Evolutionary conservation across 306 rosid genomes (phyloP), one percentile per base, ranked within the genome.

Genomic region (Argentina anserina): DNA sequence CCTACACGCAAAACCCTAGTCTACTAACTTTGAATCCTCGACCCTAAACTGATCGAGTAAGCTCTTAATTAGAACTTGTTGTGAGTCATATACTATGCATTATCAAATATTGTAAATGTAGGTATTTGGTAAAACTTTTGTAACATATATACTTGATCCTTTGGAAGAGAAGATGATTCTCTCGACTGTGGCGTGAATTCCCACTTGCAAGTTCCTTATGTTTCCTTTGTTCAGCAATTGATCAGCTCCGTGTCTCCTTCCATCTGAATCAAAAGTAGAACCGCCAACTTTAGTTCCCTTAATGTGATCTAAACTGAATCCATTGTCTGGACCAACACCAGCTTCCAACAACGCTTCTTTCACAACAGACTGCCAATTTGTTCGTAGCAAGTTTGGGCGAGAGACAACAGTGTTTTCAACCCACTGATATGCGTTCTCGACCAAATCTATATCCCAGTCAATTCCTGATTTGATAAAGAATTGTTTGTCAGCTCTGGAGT

Each of bases 171-270:
- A 78, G 25, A 78, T 23, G 75, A 82, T 78, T 9, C 13, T 56
- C 28, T 78, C 47, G 1, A 70, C 86, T 8, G 72, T 58, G 7
- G 83, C 86, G 5, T 60, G 41, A 45, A 71, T 56, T 46, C 14
- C 83, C 15, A 78, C 83, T 65, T 2, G 17, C 14, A 82, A 42
- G 46, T 78, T 78, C 3, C 17, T 52, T 3, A 67, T 62, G 29
- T 74, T 7, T 21, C 72, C 86, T 11, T 21, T 11, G 2, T 79
- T 79, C 0, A 83, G 71, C 20, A 83, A 64, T 47, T 83, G 79
- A 15, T 67, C 81, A 67, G 80, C 73, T 49, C 86, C 86, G 37
- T 78, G 77, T 41, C 82, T 76, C 13, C 49, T 46, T 5, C 80
- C 80, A 0, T 9, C 6, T 18, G 11, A 1, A 53, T 82, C 80